Percentiles rank a stretch among this genome's conserved stretches.
phyloP scores from a whole-genome alignment of 148 eudicot genomes.

The Amaranthus hypochondriacus region DNA sequence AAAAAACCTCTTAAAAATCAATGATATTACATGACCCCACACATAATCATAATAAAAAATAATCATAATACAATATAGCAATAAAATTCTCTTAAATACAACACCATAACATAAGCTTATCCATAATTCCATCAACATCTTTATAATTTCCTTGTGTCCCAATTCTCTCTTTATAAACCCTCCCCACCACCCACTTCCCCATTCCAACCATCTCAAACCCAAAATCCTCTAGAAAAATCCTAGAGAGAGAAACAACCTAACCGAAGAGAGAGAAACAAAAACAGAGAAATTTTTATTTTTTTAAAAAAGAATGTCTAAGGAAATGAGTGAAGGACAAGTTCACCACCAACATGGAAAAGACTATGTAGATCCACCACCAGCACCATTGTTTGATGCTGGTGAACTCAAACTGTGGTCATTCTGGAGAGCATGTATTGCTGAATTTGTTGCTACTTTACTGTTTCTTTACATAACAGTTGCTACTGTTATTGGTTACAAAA shows the following conservation, averaged over 20 bases:
- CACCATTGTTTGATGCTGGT: constrained; percentile 63
- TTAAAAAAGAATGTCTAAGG: constrained; percentile 52
- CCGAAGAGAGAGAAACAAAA: neutral
- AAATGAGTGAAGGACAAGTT: constrained; percentile 42
- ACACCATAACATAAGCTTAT: constrained; percentile 10
- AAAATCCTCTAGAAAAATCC: too few relatives aligned
- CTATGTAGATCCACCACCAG: constrained; percentile 94
- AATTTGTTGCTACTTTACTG: constrained; percentile 79
- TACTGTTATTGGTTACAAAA: constrained; percentile 86
- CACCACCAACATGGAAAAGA: constrained; percentile 55
- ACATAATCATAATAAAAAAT: neutral
- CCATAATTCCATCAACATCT: constrained; percentile 24
- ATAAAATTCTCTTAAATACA: neutral
- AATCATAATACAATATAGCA: neutral
- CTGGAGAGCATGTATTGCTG: constrained; percentile 87
- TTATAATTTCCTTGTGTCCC: neutral
- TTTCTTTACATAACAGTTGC: constrained; percentile 78
- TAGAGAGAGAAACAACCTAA: neutral
- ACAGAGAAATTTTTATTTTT: neutral
- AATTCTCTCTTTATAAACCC: constrained; percentile 18
- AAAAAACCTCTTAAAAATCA: neutral
- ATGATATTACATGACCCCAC: constrained; percentile 9
- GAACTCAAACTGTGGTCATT: constrained; percentile 85
- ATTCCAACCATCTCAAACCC: neutral
- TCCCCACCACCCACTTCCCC: neutral